Evolutionary conservation across 225 moss, liverwort and hornwort genomes (phyloP).

Genomic region (Rhytidiadelphus loreus): DNA sequence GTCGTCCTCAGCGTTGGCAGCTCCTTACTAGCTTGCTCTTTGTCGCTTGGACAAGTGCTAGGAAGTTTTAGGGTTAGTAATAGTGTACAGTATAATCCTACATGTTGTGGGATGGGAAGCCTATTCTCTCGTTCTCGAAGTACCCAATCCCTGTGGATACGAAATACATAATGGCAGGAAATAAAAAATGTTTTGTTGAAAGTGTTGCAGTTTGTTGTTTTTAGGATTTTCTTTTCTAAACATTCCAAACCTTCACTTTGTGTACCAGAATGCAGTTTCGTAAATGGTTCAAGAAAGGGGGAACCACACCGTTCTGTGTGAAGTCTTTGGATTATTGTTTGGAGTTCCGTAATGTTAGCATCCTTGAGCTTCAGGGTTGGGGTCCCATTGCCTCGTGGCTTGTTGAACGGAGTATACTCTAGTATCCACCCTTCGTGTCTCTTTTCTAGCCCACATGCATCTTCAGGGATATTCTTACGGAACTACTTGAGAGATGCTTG

Average conservation of each 20-base stretch:
- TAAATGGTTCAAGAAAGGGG: neutral
- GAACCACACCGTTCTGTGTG: neutral
- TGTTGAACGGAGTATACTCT: neutral
- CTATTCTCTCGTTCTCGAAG: neutral
- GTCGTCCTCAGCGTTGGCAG: neutral
- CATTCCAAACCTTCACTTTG: neutral
- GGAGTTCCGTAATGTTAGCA: too few species aligned
- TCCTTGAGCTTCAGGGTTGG: neutral
- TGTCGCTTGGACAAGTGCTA: neutral
- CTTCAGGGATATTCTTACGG: neutral
- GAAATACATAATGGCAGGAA: neutral
- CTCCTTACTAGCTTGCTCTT: neutral
- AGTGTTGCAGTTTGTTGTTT: neutral
- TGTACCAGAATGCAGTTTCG: neutral
- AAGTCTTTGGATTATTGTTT: neutral
- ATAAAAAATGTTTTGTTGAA: neutral
- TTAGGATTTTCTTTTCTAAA: neutral
- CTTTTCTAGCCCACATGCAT: neutral
- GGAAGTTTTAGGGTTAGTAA: neutral
- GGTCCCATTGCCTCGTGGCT: neutral
- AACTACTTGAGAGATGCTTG: neutral
- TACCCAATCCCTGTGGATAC: neutral
- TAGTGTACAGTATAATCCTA: neutral
- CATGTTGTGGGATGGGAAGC: neutral
- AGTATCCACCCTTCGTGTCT: neutral